Evolutionary conservation across 192 early-diverging fungal species (phyloP).

Genomic region (Umbelopsis isabellina): DNA sequence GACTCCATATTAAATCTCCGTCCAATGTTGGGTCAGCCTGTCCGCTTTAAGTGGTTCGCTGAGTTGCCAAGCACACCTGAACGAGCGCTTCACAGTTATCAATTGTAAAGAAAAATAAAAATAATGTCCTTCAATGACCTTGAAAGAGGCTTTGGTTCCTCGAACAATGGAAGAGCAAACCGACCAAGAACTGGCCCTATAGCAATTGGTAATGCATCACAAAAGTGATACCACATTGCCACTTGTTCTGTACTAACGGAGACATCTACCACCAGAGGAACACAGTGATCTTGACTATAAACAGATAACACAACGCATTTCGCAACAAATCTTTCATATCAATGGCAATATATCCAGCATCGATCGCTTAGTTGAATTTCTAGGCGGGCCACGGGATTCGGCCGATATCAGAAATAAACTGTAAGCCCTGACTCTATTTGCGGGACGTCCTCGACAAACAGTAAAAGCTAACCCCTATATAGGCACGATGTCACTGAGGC

Average conservation of each 20-base stretch:
- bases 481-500: conserved; percentile 79
- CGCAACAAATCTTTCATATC: conserved; percentile 86
- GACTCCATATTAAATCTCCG: neutral
- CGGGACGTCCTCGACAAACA: neutral
- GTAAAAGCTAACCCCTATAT: neutral
- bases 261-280: conserved; percentile 21
- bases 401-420: conserved; percentile 72
- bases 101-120: no score
- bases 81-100: no score
- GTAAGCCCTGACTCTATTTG: conserved; percentile 44
- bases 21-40: no score
- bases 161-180: neutral
- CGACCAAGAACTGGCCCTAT: conserved; percentile 14
- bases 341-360: conserved; percentile 85
- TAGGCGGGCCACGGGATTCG: conserved; percentile 81
- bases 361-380: conserved; percentile 71
- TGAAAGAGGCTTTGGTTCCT: conserved; percentile 49
- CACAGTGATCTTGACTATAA: conserved; percentile 55
- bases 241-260: neutral
- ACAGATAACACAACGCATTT: conserved; percentile 66
- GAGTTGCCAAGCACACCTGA: conserved; percentile 1
- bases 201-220: neutral
- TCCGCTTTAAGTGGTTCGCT: no score
- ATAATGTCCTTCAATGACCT: conserved; percentile 75
- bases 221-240: neutral